These are phyloP conservation scores for Lycium barbarum DNA, from an alignment of 257 asterid genomes.

Conservation along the genomic window DNA sequence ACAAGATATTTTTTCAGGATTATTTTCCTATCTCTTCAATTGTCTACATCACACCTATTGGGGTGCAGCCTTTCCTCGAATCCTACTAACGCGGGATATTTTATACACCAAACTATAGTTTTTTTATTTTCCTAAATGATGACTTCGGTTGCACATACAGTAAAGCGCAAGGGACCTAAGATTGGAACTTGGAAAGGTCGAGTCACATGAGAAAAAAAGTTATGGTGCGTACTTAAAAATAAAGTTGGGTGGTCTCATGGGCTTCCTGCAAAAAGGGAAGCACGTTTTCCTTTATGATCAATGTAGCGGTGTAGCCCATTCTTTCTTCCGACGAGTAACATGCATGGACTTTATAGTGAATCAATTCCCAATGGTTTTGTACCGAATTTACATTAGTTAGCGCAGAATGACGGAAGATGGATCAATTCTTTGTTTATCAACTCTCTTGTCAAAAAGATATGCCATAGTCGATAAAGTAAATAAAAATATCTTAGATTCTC, in stretches of 20 bases:
- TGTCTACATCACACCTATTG: no score
- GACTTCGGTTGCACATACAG: not conserved
- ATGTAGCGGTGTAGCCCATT: not conserved
- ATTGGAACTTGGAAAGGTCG: not conserved
- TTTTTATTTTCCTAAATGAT: no score
- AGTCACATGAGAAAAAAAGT: not conserved
- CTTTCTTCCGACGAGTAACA: not conserved
- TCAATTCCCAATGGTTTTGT: not conserved
- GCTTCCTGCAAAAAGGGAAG: not conserved
- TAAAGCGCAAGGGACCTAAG: not conserved
- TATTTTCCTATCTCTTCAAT: no score
- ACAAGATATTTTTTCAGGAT: no score
- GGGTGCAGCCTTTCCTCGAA: no score
- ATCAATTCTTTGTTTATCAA: not conserved
- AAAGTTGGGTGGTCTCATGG: not conserved
- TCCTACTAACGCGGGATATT: no score
- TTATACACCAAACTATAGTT: no score
- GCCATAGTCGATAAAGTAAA: no score
- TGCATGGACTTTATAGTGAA: no score
- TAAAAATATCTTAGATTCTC: no score
- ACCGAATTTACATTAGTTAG: not conserved
- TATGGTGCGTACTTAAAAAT: not conserved
- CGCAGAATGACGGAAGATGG: not conserved
- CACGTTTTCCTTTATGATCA: not conserved
- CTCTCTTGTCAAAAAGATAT: no score